Evolutionary conservation across 768 basidiomycete genomes (phyloP), one percentile per base, ranked within the genome.

Genomic region (Inosperma sp.): DNA sequence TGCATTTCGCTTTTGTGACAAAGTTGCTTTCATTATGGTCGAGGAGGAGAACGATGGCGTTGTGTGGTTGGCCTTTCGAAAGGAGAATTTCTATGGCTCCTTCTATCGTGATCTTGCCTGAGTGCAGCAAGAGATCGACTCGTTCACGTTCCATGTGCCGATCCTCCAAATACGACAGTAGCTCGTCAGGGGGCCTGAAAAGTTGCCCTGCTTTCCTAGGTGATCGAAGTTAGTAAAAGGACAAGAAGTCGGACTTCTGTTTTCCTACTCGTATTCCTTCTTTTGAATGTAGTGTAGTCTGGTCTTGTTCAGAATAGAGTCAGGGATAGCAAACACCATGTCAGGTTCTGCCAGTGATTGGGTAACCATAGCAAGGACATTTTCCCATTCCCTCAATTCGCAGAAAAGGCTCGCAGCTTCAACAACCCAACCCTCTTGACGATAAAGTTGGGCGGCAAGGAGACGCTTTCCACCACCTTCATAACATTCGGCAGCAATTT

Each of bases 21-120:
- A 60, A 19, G 2, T 27, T 37, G 8, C 31, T 34, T 12, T 64
- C 66, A 0, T 37, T 45, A n/a, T n/a, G 72, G 30, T 65, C 60
- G 3, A 81, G 55, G 35, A 82, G 62, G 2, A 77, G 59, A 12
- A 59, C 63, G 8, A 82, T 74, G 0, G 82, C 83, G 9, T 78
- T 71, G 1, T 71, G 29, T 0, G 61, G 62, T 1, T 75, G 71
- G 12, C 78, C 79, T 55, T 81, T 75, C 0, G 64, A 61, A 5
- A 80, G 52, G 55, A 79, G 74, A 14, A 82, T 57, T 16, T 77
- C 69, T 1, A 80, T 81, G 0, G 83, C 83, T 27, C 83, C 78
- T 1, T 55, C 47, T 37, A n/a, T n/a, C n/a, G n/a, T n/a, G n/a
- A 63, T 70, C 52, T 70, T 68, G 12, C 71, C 74, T 8, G 73